Evolutionary conservation across 2,329 filamentous ascomycete genomes (phyloP), one percentile per base, ranked within the genome.

Genomic region (Trichoderma sp.): DNA sequence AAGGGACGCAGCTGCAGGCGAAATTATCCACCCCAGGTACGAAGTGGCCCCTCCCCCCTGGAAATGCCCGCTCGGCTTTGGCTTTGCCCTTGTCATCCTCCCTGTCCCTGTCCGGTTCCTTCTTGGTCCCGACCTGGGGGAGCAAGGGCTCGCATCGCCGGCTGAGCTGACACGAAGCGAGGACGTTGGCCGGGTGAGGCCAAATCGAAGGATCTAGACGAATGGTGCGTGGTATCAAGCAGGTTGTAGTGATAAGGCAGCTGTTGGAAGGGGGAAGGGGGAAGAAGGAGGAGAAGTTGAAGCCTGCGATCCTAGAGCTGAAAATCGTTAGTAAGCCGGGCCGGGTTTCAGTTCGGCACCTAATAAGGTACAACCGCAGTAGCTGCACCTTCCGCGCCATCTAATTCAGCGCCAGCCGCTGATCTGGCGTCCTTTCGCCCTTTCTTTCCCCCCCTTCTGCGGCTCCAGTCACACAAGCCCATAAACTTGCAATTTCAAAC

Each of bases 1-100:
- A 44, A 54, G 48, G 50, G 59, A 47, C 39, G 50, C 28, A 63
- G 17, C 62, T 34, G 44, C 54, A 58, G 62, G 54, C 62, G 62
- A 64, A 52, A 64, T 64, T 64, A 58, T 58, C 62, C 54, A 56
- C 62, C 48, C 39, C 39, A 24, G 47, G 48, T 39, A 54, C 39
- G 48, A 62, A 62, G 59, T 47, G 48, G 59, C 50, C 39, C 59
- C 58, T 45, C 48, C 47, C 45, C 17, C 43, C 28, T 39, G 9
- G 48, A 62, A 52, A 54, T 62, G 59, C 30, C 48, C 41, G 41
- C 59, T 62, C 39, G 41, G 55, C n/a, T 39, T 21, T 43, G 57
- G 28, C n/a, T 5, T 5, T 55, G 48, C 39, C 47, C 24, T 26
- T 62, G 45, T 48, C 30, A 39, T 10, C 58, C 43, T 61, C 59